Base-by-base conservation (phyloP, 2,329 filamentous ascomycete species). In the Ophiostoma tasmaniense region DNA sequence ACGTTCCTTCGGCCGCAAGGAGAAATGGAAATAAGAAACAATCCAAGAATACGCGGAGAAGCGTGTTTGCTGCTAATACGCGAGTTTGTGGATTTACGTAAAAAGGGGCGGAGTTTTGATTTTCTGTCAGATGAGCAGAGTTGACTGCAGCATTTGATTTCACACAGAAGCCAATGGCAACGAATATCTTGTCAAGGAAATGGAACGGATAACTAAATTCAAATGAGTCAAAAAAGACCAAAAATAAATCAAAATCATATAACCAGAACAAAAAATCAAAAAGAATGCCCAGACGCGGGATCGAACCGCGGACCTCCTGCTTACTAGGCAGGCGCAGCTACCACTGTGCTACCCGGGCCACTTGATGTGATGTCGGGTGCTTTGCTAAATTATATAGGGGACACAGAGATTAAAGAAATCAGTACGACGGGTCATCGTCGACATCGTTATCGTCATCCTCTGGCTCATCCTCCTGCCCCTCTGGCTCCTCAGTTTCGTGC, bases 271-370 rank as follows among this genome's bases (percentile, higher is more conserved):
- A n/a, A 35, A 22, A 64, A 10, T 0, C 7, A 37, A 33, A 64
- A 64, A 35, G n/a, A 64, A 37, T 64, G 61, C 61, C 61, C 61
- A 64, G 61, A 64, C 61, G 61, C 61, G 61, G 61, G 61, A 64
- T 64, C 61, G 61, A 64, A 64, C 61, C 61, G 61, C 61, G 61
- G 61, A 64, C 61, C 61, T 64, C 61, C 61, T 64, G 61, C 61
- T 64, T 64, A 64, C 61, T 64, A 64, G 61, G 61, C 61, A 64
- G 61, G 61, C 61, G 61, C 61, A 64, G 61, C 61, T 64, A 64
- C 61, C 61, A 64, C 61, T 64, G 61, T 64, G 61, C 61, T 64
- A 64, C 61, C 61, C 61, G 61, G 61, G 61, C 61, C 33, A 20
- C 37, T 64, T 22, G 55, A 13, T 59, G 25, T 61, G 14, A 3